A percentile compares a stretch with the other conserved stretches of the same genome.
phyloP scores from a whole-genome alignment of 371 early-diverging fungal species.

The Globomyces sp. region DNA sequence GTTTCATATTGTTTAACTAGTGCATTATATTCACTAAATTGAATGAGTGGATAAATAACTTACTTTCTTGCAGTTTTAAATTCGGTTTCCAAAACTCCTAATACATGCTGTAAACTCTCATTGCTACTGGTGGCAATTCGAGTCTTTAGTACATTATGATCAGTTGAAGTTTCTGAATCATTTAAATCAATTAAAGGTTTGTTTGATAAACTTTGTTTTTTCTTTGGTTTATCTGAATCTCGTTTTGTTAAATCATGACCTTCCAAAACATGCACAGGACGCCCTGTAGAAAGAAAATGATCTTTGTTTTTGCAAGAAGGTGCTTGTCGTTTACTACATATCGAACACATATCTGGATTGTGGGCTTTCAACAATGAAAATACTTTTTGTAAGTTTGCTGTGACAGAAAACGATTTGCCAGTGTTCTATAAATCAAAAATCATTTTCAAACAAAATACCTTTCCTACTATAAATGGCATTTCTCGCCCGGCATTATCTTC shows the following conservation, averaged over 20 bases:
- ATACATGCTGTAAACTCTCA: conserved; percentile 27
- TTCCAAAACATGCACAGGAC: conserved; percentile 15
- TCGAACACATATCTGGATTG: conserved; percentile 49
- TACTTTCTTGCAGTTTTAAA: conserved; percentile 32
- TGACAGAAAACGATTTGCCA: conserved; percentile 52
- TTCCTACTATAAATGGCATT: conserved; percentile 54
- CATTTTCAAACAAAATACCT: conserved; percentile 24
- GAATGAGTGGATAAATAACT: conserved; percentile 1
- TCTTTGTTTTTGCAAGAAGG: background rate
- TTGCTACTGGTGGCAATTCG: conserved; percentile 20
- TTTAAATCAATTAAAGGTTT: background rate
- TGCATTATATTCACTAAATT: conserved; percentile 35
- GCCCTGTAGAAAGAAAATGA: background rate
- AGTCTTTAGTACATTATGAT: conserved; percentile 9
- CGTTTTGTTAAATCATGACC: background rate
- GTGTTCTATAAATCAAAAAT: conserved; percentile 26
- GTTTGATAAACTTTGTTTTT: background rate
- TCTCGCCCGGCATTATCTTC: conserved; percentile 27
- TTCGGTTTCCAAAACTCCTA: conserved; percentile 37
- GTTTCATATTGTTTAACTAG: conserved; percentile 47
- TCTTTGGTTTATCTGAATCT: background rate
- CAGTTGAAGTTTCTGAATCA: background rate
- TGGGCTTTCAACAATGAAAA: conserved; percentile 51
- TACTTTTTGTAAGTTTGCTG: conserved; percentile 52
- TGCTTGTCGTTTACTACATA: conserved; percentile 33